phyloP scores from a whole-genome alignment of 1,284 basidiomycete genomes.

The Ustilago nuda region DNA sequence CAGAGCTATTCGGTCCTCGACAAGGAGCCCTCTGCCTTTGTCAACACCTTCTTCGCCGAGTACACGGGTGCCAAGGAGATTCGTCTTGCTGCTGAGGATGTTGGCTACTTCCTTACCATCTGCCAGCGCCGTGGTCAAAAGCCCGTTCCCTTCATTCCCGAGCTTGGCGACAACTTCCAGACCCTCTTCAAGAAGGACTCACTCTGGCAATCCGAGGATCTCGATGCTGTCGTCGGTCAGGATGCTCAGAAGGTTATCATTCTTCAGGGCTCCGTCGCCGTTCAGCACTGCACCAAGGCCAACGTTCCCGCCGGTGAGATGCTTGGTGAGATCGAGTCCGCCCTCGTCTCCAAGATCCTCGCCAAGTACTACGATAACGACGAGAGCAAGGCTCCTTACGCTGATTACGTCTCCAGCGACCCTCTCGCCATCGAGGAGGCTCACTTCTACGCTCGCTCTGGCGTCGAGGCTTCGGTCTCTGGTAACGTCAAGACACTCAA shows the following conservation, averaged over 20 bases:
- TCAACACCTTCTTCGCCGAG: constrained; percentile 83
- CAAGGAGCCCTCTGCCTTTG: constrained; percentile 78
- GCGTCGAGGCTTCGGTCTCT: constrained; percentile 74
- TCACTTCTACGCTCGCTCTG: constrained; percentile 66
- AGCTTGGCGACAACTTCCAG: constrained; percentile 87
- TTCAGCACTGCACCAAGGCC: constrained; percentile 85
- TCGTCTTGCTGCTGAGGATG: constrained; percentile 93
- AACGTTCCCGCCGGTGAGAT: constrained; percentile 94
- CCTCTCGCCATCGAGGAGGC: constrained; percentile 70
- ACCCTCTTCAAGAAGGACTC: constrained; percentile 82
- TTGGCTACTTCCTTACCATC: constrained; percentile 93
- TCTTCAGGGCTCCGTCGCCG: constrained; percentile 94
- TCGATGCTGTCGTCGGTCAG: constrained; percentile 97
- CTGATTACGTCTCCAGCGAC: constrained; percentile 85
- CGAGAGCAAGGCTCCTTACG: constrained; percentile 79
- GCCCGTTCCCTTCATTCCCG: constrained; percentile 98
- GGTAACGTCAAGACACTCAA: constrained; percentile 70
- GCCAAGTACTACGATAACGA: constrained; percentile 84
- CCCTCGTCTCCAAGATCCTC: constrained; percentile 84
- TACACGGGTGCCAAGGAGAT: constrained; percentile 86
- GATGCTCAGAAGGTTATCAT: constrained; percentile 93
- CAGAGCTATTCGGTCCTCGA: constrained; percentile 89
- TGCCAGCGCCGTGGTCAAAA: constrained; percentile 95
- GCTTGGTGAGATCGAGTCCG: constrained; percentile 84
- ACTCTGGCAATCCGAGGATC: constrained; percentile 96